Percentiles rank a stretch among this genome's conserved stretches.
Evolutionary conservation across 2,329 filamentous ascomycete genomes (phyloP).

Genomic region (Pseudogymnoascus sp.): DNA sequence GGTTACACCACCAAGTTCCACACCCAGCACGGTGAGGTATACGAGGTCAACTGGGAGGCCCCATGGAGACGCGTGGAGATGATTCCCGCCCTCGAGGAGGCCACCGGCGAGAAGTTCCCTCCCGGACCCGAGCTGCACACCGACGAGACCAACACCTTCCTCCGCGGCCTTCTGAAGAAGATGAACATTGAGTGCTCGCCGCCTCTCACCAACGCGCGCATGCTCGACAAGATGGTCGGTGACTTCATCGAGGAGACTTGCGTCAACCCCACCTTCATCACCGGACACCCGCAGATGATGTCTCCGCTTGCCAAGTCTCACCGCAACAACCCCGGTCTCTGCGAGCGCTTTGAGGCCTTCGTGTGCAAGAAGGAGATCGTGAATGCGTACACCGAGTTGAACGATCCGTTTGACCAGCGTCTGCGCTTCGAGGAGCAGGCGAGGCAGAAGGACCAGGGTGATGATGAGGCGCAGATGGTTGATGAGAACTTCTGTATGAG

Average conservation of each 20-base stretch:
- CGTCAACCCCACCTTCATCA: conserved; percentile 88
- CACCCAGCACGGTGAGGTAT: conserved; percentile 76
- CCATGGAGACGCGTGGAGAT: conserved; percentile 94
- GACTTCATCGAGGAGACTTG: conserved; percentile 94
- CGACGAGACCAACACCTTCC: conserved; percentile 75
- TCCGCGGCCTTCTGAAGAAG: conserved; percentile 78
- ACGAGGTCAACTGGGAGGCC: conserved; percentile 90
- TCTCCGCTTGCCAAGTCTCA: conserved; percentile 95
- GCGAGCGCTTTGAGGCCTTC: conserved; percentile 95
- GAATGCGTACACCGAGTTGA: conserved; percentile 94
- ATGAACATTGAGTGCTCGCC: conserved; percentile 82
- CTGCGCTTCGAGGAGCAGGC: conserved; percentile 92
- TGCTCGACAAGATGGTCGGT: conserved; percentile 90
- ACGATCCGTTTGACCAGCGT: conserved; percentile 92
- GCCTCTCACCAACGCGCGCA: conserved; percentile 85
- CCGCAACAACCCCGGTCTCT: conserved; percentile 70
- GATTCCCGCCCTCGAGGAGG: conserved; percentile 87
- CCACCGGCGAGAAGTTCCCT: conserved; percentile 88
- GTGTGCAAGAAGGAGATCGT: conserved; percentile 96
- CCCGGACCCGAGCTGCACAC: conserved; percentile 84
- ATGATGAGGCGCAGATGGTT: conserved; percentile 91
- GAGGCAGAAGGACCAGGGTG: conserved; percentile 88
- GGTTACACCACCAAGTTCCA: conserved; percentile 78
- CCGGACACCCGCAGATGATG: conserved; percentile 81
- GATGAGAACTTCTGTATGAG: conserved; percentile 93